A percentile compares a stretch with the other conserved stretches of the same genome.
Conservation (phyloP, 2,329 filamentous ascomycete genomes). For the Colletotrichum truncatum region DNA sequence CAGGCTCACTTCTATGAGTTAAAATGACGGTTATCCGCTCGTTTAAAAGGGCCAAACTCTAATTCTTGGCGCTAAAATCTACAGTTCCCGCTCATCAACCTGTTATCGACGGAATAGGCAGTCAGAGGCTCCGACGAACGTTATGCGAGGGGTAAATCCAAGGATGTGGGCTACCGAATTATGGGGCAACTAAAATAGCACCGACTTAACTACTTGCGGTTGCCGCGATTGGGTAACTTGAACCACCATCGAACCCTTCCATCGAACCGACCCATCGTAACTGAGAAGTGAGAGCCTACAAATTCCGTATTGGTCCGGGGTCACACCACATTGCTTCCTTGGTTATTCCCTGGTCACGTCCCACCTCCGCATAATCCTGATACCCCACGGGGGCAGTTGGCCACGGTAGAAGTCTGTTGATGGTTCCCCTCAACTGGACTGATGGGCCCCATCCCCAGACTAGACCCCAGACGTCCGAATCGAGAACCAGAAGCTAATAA, state of each 20-base stretch:
- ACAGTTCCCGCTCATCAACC: background rate
- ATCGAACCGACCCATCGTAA: background rate
- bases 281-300: conserved; percentile 14
- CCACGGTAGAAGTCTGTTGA: background rate
- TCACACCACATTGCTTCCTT: too few species aligned
- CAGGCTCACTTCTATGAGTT: background rate
- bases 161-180: background rate
- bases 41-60: background rate
- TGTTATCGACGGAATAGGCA: background rate
- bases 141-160: background rate
- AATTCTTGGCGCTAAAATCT: background rate
- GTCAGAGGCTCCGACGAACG: background rate
- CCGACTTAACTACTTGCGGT: background rate
- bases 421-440: background rate
- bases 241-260: conserved; percentile 14
- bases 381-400: conserved; percentile 11
- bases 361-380: conserved; percentile 11
- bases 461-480: background rate
- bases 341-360: background rate
- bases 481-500: background rate
- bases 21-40: background rate
- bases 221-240: conserved; percentile 7
- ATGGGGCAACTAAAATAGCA: background rate
- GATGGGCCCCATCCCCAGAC: background rate
- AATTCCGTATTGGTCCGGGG: background rate